A percentile compares a stretch with the other conserved stretches of the same genome.
phyloP scores from a whole-genome alignment of 2,329 filamentous ascomycete species.

The Aurifilum marmelostoma region DNA sequence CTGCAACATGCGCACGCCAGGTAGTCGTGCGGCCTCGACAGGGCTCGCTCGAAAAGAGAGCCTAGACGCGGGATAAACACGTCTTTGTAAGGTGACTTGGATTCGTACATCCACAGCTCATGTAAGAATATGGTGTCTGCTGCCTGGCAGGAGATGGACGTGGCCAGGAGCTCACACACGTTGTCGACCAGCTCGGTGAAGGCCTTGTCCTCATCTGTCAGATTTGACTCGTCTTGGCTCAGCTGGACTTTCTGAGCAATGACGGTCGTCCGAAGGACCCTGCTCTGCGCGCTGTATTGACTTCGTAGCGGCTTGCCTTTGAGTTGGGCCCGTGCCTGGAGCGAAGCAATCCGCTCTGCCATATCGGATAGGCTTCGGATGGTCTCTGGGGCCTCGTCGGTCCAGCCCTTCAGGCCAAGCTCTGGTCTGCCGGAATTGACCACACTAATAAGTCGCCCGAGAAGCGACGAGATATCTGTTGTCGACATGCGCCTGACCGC shows the following conservation, averaged over 20 bases:
- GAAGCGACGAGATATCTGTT: constrained; percentile 47
- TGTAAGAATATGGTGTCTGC: constrained; percentile 60
- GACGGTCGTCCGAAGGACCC: constrained; percentile 74
- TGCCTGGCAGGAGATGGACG: constrained; percentile 40
- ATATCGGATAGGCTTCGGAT: constrained; percentile 38
- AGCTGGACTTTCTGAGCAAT: constrained; percentile 82
- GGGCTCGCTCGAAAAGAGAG: constrained; percentile 69
- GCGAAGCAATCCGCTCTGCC: constrained; percentile 48
- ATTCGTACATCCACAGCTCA: constrained; percentile 78
- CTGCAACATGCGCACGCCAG: constrained; percentile 73
- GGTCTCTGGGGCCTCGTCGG: constrained; percentile 33
- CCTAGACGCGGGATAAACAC: constrained; percentile 77
- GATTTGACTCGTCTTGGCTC: constrained; percentile 71
- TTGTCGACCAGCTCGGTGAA: constrained; percentile 69
- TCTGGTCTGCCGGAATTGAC: constrained; percentile 42
- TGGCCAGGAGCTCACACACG: constrained; percentile 54
- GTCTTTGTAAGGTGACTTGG: constrained; percentile 68
- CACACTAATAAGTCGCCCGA: constrained; percentile 46
- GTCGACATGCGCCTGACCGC: constrained; percentile 64
- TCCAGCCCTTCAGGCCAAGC: constrained; percentile 42
- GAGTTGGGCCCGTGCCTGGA: constrained; percentile 51
- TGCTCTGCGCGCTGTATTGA: constrained; percentile 73
- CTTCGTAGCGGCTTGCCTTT: constrained; percentile 64
- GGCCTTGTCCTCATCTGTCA: constrained; percentile 71
- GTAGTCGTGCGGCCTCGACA: constrained; percentile 76